phyloP scores from a whole-genome alignment of 202 grass and related monocot species.

The Cymbopogon flexuosus region DNA sequence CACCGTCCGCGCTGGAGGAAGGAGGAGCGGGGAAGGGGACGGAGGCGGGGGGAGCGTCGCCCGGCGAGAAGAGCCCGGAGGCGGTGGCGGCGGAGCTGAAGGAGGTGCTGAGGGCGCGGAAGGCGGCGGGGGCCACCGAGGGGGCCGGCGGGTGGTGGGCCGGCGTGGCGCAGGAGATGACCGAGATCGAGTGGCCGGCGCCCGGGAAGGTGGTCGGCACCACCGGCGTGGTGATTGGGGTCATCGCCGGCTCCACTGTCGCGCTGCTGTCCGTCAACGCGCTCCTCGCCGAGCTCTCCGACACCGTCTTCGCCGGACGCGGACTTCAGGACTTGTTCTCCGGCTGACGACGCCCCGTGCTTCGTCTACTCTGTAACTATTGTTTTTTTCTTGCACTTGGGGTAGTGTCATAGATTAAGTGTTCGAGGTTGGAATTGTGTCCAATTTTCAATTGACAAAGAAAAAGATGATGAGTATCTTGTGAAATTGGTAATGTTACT shows the following conservation, averaged over 20 bases:
- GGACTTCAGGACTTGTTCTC: conserved; percentile 86
- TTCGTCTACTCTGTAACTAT: not conserved
- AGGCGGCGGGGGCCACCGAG: conserved; percentile 36
- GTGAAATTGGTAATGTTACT: not conserved
- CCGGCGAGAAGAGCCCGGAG: conserved; percentile 11
- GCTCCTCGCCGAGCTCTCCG: conserved; percentile 73
- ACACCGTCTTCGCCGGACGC: conserved; percentile 66
- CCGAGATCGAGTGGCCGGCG: conserved; percentile 71
- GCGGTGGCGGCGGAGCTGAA: conserved; percentile 74
- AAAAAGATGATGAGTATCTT: not conserved
- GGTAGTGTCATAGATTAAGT: not conserved
- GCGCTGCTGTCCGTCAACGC: conserved; percentile 85
- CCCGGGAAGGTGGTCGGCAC: conserved; percentile 69
- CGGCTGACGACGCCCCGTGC: conserved; percentile 9
- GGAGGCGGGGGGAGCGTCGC: not conserved
- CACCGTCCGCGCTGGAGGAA: not conserved
- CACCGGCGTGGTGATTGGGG: conserved; percentile 73
- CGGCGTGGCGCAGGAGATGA: conserved; percentile 68
- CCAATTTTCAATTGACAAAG: not conserved
- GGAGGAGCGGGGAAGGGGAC: not conserved
- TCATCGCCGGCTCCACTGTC: conserved; percentile 66
- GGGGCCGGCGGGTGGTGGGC: conserved; percentile 35
- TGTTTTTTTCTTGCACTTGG: not conserved
- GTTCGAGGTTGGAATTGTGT: not conserved
- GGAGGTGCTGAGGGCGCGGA: conserved; percentile 55